A percentile compares a stretch with the other conserved stretches of the same genome.
Evolutionary conservation across 2,329 filamentous ascomycete genomes (phyloP).

Genomic region (Sporothrix brunneoviolacea): DNA sequence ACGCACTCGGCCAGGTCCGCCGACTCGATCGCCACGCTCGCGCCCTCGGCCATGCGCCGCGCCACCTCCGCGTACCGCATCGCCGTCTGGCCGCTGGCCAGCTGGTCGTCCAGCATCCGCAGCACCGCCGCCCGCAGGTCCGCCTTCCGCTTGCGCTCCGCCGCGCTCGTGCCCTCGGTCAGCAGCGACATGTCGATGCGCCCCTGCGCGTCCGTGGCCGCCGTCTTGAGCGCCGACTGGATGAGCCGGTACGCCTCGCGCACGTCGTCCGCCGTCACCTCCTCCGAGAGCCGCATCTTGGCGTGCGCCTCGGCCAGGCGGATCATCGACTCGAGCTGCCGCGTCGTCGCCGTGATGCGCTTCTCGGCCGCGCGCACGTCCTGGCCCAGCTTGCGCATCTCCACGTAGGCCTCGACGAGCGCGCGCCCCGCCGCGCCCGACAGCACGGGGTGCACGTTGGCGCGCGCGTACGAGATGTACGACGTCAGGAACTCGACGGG

Average conservation of each 20-base stretch:
- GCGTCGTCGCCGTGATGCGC: slow-evolving; percentile 93
- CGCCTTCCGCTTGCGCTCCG: slow-evolving; percentile 74
- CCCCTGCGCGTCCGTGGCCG: slow-evolving; percentile 88
- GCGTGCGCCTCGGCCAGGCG: slow-evolving; percentile 93
- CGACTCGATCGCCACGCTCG: slow-evolving; percentile 64
- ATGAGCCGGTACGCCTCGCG: slow-evolving; percentile 88
- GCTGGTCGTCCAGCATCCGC: slow-evolving; percentile 72
- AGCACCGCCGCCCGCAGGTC: slow-evolving; percentile 79
- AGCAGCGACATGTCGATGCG: slow-evolving; percentile 95
- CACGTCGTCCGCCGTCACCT: slow-evolving; percentile 77
- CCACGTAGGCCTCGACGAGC: slow-evolving; percentile 80
- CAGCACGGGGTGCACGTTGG: slow-evolving; percentile 76
- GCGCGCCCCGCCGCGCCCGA: slow-evolving; percentile 74
- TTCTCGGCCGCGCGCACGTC: slow-evolving; percentile 84
- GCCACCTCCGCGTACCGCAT: slow-evolving; percentile 76
- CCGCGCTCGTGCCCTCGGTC: slow-evolving; percentile 85
- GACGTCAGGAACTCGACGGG: slow-evolving; percentile 92
- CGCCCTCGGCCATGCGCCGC: slow-evolving; percentile 64
- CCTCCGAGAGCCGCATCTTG: slow-evolving; percentile 81
- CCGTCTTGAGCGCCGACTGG: slow-evolving; percentile 88
- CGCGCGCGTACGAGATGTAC: slow-evolving; percentile 94
- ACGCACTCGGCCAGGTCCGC: slow-evolving; percentile 79
- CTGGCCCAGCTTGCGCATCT: slow-evolving; percentile 89
- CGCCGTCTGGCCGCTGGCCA: slow-evolving; percentile 54
- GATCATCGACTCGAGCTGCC: slow-evolving; percentile 98